Conservation (phyloP, 1,139 yeast species). For the Yamadazyma atlantica region DNA sequence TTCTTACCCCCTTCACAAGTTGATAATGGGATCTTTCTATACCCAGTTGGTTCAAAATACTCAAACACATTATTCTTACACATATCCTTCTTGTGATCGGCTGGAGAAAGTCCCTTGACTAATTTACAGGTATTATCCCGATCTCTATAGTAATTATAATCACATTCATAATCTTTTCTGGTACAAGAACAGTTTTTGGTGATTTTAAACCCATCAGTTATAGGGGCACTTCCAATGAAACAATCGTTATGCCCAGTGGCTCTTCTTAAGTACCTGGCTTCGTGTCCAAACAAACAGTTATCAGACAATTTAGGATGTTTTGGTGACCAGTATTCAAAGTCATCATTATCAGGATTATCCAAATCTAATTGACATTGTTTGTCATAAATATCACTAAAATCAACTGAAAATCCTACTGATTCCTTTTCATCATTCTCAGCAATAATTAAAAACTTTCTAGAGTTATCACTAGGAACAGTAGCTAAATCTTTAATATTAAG, state of each 20-base stretch:
- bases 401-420: conserved; percentile 52
- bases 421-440: conserved; percentile 19
- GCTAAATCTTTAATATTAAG: conserved; percentile 70
- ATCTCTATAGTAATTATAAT: conserved; percentile 72
- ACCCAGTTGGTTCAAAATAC: conserved; percentile 47
- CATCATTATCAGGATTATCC: conserved; percentile 59
- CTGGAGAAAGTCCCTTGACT: conserved; percentile 67
- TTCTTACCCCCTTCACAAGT: conserved; percentile 46
- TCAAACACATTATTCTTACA: conserved; percentile 65
- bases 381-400: conserved; percentile 62
- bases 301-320: conserved; percentile 60
- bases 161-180: conserved; percentile 91
- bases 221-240: conserved; percentile 76
- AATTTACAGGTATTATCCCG: conserved; percentile 84
- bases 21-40: conserved; percentile 44
- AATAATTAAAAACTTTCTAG: conserved; percentile 60
- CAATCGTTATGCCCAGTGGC: conserved; percentile 62
- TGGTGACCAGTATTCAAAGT: conserved; percentile 84
- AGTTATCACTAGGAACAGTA: conserved; percentile 88
- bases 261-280: conserved; percentile 74
- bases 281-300: conserved; percentile 87
- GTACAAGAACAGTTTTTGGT: conserved; percentile 78
- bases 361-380: conserved; percentile 73
- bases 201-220: conserved; percentile 58
- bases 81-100: conserved; percentile 56